Evolutionary conservation across 495 filamentous ascomycete species (phyloP), one percentile per base, ranked within the genome.

Genomic region (Aspergillus egyptiacus): DNA sequence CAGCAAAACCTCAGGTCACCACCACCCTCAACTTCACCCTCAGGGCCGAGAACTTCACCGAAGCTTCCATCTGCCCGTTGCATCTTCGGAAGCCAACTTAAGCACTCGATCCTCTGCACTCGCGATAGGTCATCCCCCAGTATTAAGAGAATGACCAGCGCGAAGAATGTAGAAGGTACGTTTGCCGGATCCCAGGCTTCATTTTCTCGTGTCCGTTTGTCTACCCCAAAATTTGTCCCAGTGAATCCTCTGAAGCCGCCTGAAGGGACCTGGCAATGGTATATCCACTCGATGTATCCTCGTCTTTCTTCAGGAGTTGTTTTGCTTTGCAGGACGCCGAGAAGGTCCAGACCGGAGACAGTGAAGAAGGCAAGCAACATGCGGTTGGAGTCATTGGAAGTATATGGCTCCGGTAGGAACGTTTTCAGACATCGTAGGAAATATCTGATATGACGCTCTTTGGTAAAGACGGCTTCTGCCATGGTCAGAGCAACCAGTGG

Each of bases 51-150:
- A 22, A 84, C 73, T 63, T 98, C 90, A 2, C 91, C 94, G 67
- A 98, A 98, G 56, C 89, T 91, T 11, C 93, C 93, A 62, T 96
- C 85, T 2, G 68, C 64, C 11, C 89, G 78, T 74, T 98, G 93
- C 67, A 96, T 58, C 49, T 67, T 79, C 46, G 70, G 76, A 42
- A 98, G 70, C 85, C 90, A 94, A 27, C 65, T 59, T 51, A 96
- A 63, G 56, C 84, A 85, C 46, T 77, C 78, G 35, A 56, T 71
- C 48, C 85, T 77, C 57, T 84, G 79, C 14, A 97, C 80, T 6
- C 83, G 65, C 13, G 75, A 70, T 39, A 87, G 64, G 48, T 86
- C 80, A 50, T 94, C 87, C 0, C 85, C 85, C 17, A 96, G 62
- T n/a, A 91, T 71, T 1, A 83, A 71, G 15, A 98, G 63, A 13